Evolutionary conservation across 2,329 filamentous ascomycete species (phyloP), one percentile per base, ranked within the genome.

Genomic region (Graphilbum fragrans): DNA sequence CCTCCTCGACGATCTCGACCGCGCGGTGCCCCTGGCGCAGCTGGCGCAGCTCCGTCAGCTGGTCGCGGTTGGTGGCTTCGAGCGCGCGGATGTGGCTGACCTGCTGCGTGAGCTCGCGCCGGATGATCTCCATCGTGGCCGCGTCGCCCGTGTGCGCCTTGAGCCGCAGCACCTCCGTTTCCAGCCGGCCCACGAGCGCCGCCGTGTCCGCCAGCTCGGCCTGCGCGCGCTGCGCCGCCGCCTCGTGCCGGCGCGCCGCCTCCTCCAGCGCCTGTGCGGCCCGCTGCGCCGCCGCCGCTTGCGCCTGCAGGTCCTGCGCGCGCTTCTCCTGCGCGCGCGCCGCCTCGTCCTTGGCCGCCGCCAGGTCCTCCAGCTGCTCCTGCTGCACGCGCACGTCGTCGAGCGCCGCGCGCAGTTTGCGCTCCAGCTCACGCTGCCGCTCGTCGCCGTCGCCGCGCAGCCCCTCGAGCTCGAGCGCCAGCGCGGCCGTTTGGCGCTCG

Each of bases 1-100:
- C 87, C 58, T 98, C 92, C 56, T 98, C 87, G 0, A 96, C 83
- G 2, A 98, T 75, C 54, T 94, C 86, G 2, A 94, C 80, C n/a
- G 84, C 86, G 61, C 85, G 90, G 57, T 87, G 80, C 4, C 82
- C 64, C 50, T 87, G 83, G 14, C 87, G 80, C 31, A 93, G 70
- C 50, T 87, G 82, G 51, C 83, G 86, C 29, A 98, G 64, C 56
- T 98, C 90, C 0, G 71, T 61, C 14, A 77, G 67, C 54, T 94
- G 85, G 38, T 94, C 86, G 20, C 85, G 72, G 47, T 86, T 94
- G 29, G 77, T 76, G 1, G 75, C 71, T 57, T 98, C 92, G 3
- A 98, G 67, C 23, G 76, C 80, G 45, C 86, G 80, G 49, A 95
- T 94, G 54, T 96, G 87, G n/a, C 77, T 72, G 1, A 98, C 84